Evolutionary conservation across 2,329 filamentous ascomycete species (phyloP).

Genomic region (Aspergillus fumigatiaffinis): DNA sequence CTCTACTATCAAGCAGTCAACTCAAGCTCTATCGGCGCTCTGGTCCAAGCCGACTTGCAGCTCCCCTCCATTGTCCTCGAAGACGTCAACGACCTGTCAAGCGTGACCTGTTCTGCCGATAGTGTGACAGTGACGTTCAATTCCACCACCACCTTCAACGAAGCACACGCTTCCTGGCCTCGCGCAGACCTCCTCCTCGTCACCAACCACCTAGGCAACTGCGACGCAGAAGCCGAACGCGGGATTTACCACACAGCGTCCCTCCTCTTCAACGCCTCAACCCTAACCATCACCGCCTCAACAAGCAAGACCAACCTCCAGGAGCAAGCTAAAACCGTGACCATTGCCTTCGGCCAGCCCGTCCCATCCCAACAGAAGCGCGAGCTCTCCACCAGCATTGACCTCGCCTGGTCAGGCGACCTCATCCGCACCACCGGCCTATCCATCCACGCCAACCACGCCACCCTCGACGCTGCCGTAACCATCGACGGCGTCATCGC

Average conservation of each 20-base stretch:
- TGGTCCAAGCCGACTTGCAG: neutral
- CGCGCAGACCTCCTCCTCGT: neutral
- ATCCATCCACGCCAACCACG: neutral
- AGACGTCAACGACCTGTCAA: neutral
- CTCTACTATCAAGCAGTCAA: neutral
- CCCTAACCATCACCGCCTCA: neutral
- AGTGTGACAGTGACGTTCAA: neutral
- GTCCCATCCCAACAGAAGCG: neutral
- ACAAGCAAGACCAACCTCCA: neutral
- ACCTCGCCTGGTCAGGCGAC: neutral
- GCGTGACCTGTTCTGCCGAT: neutral
- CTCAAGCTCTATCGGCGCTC: neutral
- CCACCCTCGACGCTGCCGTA: neutral
- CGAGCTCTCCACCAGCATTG: neutral
- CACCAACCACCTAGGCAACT: neutral
- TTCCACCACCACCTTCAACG: neutral
- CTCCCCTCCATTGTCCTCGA: neutral
- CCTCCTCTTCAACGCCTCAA: neutral
- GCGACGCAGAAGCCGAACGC: neutral
- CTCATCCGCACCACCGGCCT: neutral
- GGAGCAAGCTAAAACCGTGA: neutral
- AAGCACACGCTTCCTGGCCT: neutral
- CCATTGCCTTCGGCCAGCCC: neutral
- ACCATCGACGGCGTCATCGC: neutral
- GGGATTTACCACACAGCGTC: neutral